Base-by-base conservation (phyloP, 2,329 filamentous ascomycete species). In the Helotiales sp. region DNA sequence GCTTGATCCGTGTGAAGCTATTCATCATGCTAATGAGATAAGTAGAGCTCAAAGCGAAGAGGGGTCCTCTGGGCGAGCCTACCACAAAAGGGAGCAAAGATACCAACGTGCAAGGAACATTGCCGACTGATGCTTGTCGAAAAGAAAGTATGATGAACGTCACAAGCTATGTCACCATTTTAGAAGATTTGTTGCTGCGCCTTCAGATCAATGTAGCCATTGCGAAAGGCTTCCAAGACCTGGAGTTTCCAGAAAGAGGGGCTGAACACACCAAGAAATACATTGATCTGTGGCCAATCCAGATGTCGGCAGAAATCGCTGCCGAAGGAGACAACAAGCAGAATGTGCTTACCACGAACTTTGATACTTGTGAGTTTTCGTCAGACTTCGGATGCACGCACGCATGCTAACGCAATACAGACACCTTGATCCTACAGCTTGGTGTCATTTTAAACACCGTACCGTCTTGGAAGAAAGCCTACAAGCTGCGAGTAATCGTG, bases 231-330 rank as follows among this genome's bases (percentile, higher is more conserved):
- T 96, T 96, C 63, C 85, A 91, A 52, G 75, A 83, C 1, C 76
- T 96, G 1, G 89, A 95, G 67, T 82, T 91, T 0, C 91, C 91
- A 0, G 79, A 82, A 19, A 72, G 78, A 0, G 78, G 84, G 36
- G 68, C 71, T 17, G 56, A 66, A 5, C 84, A 87, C 53, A 77
- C 76, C 3, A 93, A 93, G 69, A 90, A 86, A 67, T 93, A 88
- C 67, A 90, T 96, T 60, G 91, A 96, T 68, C 76, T 96, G 4
- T 96, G 91, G 91, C 91, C 91, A 0, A 95, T 96, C 53, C 92
- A 96, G 64, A 96, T 96, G 90, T 93, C 91, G 5, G 91, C 91
- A 1, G 90, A 93, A 66, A 83, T 95, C 31, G 83, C 85, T 0
- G 79, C 87, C 1, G 85, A 88, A 62, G 81, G 80, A 1, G 83